Conservation (phyloP, 805 yeast species). For the Scheffersomyces spartinae region DNA sequence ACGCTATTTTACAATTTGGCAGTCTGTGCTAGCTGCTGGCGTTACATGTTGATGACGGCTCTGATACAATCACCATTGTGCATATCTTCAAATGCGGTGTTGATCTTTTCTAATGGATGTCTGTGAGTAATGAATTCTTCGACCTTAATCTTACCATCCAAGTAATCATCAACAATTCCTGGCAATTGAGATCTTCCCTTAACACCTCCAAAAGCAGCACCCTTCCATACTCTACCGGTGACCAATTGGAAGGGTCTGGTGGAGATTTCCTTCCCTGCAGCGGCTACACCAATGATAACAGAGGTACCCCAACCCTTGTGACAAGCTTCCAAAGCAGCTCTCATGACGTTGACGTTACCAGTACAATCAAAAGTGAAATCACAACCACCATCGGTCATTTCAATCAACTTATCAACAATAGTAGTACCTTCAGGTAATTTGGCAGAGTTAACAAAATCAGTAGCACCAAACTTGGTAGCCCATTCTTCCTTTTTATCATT, state of each 20-base stretch:
- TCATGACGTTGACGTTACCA: conserved; percentile 92
- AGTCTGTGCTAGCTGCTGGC: conserved; percentile 8
- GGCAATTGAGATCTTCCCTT: conserved; percentile 96
- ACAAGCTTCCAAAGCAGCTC: conserved; percentile 91
- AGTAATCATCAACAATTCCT: conserved; percentile 74
- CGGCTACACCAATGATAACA: conserved; percentile 94
- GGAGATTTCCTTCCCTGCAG: conserved; percentile 93
- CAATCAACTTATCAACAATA: conserved; percentile 72
- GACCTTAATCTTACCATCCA: conserved; percentile 71
- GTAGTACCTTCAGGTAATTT: conserved; percentile 62
- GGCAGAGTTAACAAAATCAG: conserved; percentile 84
- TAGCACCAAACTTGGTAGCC: conserved; percentile 88
- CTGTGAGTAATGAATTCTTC: conserved; percentile 94
- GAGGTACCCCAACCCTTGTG: conserved; percentile 99
- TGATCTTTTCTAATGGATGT: conserved; percentile 66
- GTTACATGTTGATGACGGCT: conserved; percentile 58
- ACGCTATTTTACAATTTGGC: no score
- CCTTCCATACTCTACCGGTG: conserved; percentile 98
- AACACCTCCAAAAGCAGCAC: conserved; percentile 99
- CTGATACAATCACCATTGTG: conserved; percentile 90
- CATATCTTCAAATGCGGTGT: conserved; percentile 88
- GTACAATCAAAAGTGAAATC: conserved; percentile 97
- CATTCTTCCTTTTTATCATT: conserved; percentile 76
- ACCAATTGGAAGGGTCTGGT: conserved; percentile 98
- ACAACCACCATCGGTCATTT: conserved; percentile 93